Evolutionary conservation across 306 rosid species (phyloP).

Genomic region (Purshia tridentata): DNA sequence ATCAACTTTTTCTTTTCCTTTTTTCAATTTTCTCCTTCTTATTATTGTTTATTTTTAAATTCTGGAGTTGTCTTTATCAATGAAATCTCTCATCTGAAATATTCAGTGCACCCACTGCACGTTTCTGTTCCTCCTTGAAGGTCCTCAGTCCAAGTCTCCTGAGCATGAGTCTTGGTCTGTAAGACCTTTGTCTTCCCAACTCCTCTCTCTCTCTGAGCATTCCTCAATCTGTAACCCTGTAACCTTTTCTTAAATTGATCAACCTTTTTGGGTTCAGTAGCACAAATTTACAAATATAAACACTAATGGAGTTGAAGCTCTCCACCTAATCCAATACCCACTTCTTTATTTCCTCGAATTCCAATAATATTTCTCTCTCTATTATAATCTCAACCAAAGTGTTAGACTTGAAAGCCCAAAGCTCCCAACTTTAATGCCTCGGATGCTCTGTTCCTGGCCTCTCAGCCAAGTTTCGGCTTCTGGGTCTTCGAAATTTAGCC

Average conservation of each 20-base stretch:
- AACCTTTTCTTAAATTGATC: not conserved
- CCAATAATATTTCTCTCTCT: constrained; percentile 8
- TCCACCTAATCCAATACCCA: constrained; percentile 57
- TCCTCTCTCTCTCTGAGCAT: constrained; percentile 22
- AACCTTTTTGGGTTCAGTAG: not conserved
- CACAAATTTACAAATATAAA: not conserved
- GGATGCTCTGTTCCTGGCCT: constrained; percentile 3
- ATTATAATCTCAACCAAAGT: too few relatives aligned
- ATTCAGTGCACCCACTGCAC: constrained; percentile 52
- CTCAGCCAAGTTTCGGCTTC: constrained; percentile 25
- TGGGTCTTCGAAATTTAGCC: constrained; percentile 41
- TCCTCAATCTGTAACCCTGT: constrained; percentile 6
- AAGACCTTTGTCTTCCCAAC: constrained; percentile 11
- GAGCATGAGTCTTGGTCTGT: constrained; percentile 35
- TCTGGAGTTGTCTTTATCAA: constrained; percentile 33
- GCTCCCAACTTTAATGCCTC: not conserved
- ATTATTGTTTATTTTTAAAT: constrained; percentile 6
- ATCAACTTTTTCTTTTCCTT: not conserved
- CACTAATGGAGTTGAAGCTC: constrained; percentile 44
- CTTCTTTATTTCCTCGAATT: constrained; percentile 34
- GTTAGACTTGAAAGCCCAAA: not conserved
- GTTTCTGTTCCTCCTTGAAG: constrained; percentile 49
- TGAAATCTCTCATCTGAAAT: constrained; percentile 34
- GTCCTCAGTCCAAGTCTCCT: constrained; percentile 35
- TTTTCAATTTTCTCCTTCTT: not conserved